These are phyloP conservation scores for Ramicandelaber brevisporus DNA, from an alignment of 192 early-diverging fungal genomes.

Conservation along the genomic window DNA sequence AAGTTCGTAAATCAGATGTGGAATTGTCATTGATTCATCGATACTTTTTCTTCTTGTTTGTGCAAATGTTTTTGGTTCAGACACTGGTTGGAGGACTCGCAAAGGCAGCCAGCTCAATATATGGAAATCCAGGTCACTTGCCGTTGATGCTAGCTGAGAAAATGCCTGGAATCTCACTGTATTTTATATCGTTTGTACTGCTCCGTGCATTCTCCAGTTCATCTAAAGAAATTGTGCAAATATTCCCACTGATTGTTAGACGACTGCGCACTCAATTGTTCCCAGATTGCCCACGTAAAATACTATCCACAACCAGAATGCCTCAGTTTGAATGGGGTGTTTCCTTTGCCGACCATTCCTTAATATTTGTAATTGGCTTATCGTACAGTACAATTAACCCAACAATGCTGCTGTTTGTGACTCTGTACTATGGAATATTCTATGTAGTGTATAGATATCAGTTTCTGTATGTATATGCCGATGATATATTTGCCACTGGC, in stretches of 20 bases:
- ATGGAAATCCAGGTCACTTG: no score
- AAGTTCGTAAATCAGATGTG: slow-evolving; percentile 24
- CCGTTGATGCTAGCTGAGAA: slow-evolving; percentile 23
- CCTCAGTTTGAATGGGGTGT: slow-evolving; percentile 24
- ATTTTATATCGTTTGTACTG: slow-evolving; percentile 67
- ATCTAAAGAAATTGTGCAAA: slow-evolving; percentile 36
- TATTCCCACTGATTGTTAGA: slow-evolving; percentile 32
- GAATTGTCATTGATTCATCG: slow-evolving; percentile 33
- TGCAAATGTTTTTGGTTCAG: slow-evolving; percentile 64
- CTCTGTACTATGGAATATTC: slow-evolving; percentile 44
- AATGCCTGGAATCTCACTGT: slow-evolving; percentile 48
- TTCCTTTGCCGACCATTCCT: slow-evolving; percentile 30
- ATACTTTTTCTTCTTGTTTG: slow-evolving; percentile 54
- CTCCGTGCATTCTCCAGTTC: slow-evolving; percentile 37
- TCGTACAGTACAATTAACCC: slow-evolving; percentile 58
- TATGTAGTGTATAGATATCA: slow-evolving; percentile 59
- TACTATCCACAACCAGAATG: slow-evolving; percentile 21
- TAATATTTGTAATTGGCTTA: slow-evolving; percentile 45
- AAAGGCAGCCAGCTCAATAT: no score
- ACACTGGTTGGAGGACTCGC: no score
- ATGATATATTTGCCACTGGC: slow-evolving; percentile 18
- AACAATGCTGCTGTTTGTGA: slow-evolving; percentile 45
- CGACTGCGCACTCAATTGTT: slow-evolving; percentile 20
- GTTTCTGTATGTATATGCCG: slow-evolving; percentile 50
- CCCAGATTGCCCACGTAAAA: slow-evolving; percentile 45